Evolutionary conservation across 208 protist genomes (phyloP), one percentile per base, ranked within the genome.

Genomic region (Trypanosoma cruzi): DNA sequence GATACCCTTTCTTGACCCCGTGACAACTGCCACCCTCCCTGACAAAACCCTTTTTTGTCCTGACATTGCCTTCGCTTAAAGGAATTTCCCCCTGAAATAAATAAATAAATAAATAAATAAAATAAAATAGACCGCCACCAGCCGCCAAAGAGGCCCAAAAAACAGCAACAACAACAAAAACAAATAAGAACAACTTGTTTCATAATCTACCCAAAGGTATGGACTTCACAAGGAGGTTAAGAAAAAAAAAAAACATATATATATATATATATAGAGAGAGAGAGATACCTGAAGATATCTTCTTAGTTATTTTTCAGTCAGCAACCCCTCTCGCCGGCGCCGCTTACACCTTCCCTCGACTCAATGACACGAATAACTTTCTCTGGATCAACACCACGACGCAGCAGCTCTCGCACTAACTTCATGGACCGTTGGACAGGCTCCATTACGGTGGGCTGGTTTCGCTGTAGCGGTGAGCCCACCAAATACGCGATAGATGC

Each of bases 311-410:
- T 52, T 26, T 11, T 52, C 22, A 26, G 0, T 52, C 18, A 6
- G 16, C 10, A 24, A n/a, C 48, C 16, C 48, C 22, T 34, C 14
- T 63, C 20, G 13, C 36, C 36, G 16, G n/a, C 22, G 0, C 56
- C 48, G 1, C 34, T 44, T 46, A 73, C 60, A 57, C 37, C 59
- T 53, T 57, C 71, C 66, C 64, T 69, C 4, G 71, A 55, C 48
- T 86, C 66, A 50, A 94, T 82, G n/a, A 94, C 46, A 37, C 73
- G 58, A 58, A 94, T 76, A 32, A 94, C 60, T 8, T 88, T 78
- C 36, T 94, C 86, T 3, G 77, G 71, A 48, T 90, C 76, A 0
- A 94, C 77, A 31, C 83, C 85, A 14, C 80, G 72, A n/a, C 78
- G 69, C 6, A 94, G 74, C 24, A 94, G 67, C 65, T 82, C 84